A percentile compares a stretch with the other conserved stretches of the same genome.
Evolutionary conservation across 2,329 filamentous ascomycete species (phyloP).

Genomic region (Ophiobolus disseminans): DNA sequence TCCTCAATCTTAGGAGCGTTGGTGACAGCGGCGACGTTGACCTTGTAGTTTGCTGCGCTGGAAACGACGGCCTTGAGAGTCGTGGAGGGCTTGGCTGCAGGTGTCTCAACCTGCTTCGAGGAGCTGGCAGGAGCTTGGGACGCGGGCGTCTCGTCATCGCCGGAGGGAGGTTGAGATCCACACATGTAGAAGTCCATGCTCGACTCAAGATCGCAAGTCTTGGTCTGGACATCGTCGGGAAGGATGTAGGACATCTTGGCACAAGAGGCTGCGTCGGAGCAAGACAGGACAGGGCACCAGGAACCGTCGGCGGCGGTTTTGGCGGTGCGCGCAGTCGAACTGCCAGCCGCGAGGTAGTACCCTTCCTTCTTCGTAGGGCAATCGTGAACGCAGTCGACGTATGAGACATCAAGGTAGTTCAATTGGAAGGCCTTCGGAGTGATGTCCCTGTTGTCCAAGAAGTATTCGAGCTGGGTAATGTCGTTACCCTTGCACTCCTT

Average conservation of each 20-base stretch:
- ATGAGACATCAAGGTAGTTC: slow-evolving; percentile 50
- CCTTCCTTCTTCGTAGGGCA: slow-evolving; percentile 46
- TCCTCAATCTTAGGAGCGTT: slow-evolving; percentile 19
- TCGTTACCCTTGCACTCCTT: slow-evolving; percentile 35
- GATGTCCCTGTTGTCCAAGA: slow-evolving; percentile 21
- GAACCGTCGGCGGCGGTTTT: slow-evolving; percentile 30
- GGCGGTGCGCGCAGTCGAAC: slow-evolving; percentile 17
- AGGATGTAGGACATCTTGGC: slow-evolving; percentile 41
- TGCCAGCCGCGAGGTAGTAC: slow-evolving; percentile 41
- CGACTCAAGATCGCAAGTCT: slow-evolving; percentile 35
- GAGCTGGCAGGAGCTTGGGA: slow-evolving; percentile 13
- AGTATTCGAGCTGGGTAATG: slow-evolving; percentile 51
- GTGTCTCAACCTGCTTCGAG: slow-evolving; percentile 3
- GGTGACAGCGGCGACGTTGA: slow-evolving; percentile 34
- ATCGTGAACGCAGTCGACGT: slow-evolving; percentile 43
- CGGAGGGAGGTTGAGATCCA: slow-evolving; percentile 35
- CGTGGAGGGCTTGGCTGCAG: slow-evolving; percentile 11
- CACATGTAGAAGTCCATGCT: slow-evolving; percentile 47
- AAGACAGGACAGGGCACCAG: slow-evolving; percentile 43
- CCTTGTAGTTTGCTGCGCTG: slow-evolving; percentile 20
- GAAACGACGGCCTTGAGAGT: slow-evolving; percentile 16
- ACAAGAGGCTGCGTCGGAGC: slow-evolving; percentile 28
- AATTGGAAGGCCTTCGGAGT: slow-evolving; percentile 12
- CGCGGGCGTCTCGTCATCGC: slow-evolving; percentile 13
- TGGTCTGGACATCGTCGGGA: slow-evolving; percentile 42